These are phyloP conservation scores for Dalbergia cochinchinensis DNA, from an alignment of 306 rosid genomes.

Conservation along the genomic window DNA sequence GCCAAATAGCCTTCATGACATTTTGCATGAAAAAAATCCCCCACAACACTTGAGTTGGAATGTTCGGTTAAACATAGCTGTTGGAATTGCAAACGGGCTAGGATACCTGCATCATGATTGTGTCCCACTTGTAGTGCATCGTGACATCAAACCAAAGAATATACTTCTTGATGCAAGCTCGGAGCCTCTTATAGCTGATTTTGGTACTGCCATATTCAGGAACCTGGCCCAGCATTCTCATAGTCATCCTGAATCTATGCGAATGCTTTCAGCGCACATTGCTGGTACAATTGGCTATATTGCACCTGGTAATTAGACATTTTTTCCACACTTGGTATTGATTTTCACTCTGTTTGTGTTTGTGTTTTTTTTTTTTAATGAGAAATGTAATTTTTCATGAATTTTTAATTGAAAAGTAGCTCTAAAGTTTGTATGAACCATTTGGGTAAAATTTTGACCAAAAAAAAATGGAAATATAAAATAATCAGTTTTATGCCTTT, in stretches of 20 bases:
- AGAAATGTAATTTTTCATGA: too few species aligned
- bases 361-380: too few species aligned
- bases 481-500: too few species aligned
- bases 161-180: slow-evolving; percentile 83
- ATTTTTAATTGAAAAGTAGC: too few species aligned
- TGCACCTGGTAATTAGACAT: slow-evolving; percentile 71
- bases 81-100: slow-evolving; percentile 81
- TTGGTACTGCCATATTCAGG: slow-evolving; percentile 80
- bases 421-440: too few species aligned
- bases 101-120: slow-evolving; percentile 84
- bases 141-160: slow-evolving; percentile 85
- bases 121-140: slow-evolving; percentile 74
- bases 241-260: slow-evolving; percentile 37
- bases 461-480: too few species aligned
- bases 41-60: slow-evolving; percentile 64
- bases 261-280: slow-evolving; percentile 19
- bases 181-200: slow-evolving; percentile 85
- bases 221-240: slow-evolving; percentile 61
- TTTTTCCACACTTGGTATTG: not conserved
- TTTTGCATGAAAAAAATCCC: slow-evolving; percentile 66
- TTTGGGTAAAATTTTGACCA: too few species aligned
- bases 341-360: too few species aligned
- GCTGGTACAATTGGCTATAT: slow-evolving; percentile 79
- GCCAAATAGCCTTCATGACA: slow-evolving; percentile 87
- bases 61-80: slow-evolving; percentile 69